Evolutionary conservation across 306 rosid species (phyloP).

Genomic region (Citrullus amarus): DNA sequence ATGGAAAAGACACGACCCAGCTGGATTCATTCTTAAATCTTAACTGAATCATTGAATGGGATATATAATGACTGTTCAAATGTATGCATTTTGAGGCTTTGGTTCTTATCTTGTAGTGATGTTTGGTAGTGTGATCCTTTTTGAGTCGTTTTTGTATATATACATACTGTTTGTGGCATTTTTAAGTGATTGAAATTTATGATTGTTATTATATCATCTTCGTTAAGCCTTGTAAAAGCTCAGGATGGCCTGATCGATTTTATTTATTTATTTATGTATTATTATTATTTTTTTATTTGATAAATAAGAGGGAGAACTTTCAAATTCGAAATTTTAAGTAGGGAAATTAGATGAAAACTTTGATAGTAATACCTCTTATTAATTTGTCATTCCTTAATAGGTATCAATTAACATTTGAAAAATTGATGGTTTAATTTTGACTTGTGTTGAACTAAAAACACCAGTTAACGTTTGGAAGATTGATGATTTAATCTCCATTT

Average conservation of each 20-base stretch:
- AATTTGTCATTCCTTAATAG: too few relatives aligned
- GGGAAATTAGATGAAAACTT: neutral
- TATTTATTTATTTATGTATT: neutral
- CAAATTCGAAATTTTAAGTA: neutral
- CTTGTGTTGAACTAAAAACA: too few relatives aligned
- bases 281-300: neutral
- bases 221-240: neutral
- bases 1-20: slow-evolving; percentile 78
- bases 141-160: neutral
- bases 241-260: neutral
- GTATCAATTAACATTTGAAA: too few relatives aligned
- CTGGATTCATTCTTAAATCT: slow-evolving; percentile 15
- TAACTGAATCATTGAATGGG: neutral
- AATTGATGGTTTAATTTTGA: too few relatives aligned
- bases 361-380: too few relatives aligned
- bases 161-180: neutral
- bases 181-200: neutral
- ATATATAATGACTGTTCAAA: neutral
- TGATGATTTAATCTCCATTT: too few relatives aligned
- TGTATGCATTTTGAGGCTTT: slow-evolving; percentile 1
- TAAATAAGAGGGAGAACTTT: too few relatives aligned
- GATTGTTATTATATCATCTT: neutral
- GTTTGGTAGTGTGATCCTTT: neutral
- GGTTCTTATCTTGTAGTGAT: neutral
- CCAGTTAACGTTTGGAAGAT: too few relatives aligned